A percentile compares a stretch with the other conserved stretches of the same genome.
Evolutionary conservation across 257 asterid species (phyloP).

Genomic region (Rehmannia glutinosa): DNA sequence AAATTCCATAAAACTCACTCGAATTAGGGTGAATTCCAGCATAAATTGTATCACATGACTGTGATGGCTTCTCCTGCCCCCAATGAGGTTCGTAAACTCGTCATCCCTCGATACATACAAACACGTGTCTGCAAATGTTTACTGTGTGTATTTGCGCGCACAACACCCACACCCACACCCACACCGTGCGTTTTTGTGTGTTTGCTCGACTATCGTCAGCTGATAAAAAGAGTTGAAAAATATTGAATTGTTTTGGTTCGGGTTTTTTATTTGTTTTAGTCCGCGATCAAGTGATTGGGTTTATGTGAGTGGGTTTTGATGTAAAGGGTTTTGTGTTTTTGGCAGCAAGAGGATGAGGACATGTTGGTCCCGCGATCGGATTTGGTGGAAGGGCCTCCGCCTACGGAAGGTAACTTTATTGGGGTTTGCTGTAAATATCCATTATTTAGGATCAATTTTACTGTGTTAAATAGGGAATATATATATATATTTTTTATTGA

Average conservation of each 20-base stretch:
- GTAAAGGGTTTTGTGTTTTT: conserved; percentile 1
- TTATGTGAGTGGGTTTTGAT: conserved; percentile 6
- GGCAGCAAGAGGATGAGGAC: conserved; percentile 78
- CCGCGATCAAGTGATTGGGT: conserved; percentile 31
- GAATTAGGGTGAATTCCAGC: neutral
- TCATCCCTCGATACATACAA: neutral
- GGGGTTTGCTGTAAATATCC: neutral
- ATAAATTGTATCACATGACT: conserved; percentile 13
- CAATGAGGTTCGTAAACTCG: conserved; percentile 27
- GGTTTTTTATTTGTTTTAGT: conserved; percentile 7
- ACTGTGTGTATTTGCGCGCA: neutral
- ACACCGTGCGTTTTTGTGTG: neutral
- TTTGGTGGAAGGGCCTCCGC: conserved; percentile 71
- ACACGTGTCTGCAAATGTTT: conserved; percentile 6
- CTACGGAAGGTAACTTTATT: conserved; percentile 59
- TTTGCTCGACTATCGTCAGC: neutral
- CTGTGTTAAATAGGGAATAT: neutral
- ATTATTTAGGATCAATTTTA: neutral
- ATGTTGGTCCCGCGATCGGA: conserved; percentile 79
- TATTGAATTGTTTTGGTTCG: neutral
- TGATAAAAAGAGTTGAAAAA: conserved; percentile 9
- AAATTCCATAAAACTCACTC: conserved; percentile 14
- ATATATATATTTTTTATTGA: neutral
- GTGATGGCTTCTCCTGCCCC: conserved; percentile 30
- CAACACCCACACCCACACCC: neutral